Percentiles rank a stretch among this genome's conserved stretches.
phyloP scores from a whole-genome alignment of 176 grass and related monocot genomes.

The Chrysopogon serrulatus region DNA sequence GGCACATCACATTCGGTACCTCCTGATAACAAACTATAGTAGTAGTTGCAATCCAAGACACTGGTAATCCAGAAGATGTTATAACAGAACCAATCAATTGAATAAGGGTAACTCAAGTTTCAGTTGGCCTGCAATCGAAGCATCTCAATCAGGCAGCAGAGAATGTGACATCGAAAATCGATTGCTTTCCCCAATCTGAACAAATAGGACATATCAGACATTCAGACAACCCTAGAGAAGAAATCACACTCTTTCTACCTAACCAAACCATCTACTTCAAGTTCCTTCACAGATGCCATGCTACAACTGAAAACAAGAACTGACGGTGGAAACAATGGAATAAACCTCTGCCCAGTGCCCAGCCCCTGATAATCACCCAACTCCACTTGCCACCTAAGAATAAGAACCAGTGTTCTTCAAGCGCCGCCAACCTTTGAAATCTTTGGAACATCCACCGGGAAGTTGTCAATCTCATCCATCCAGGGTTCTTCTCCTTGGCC shows the following conservation, averaged over 20 bases:
- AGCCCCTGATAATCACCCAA: neutral
- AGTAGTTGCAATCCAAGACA: neutral
- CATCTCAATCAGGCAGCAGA: neutral
- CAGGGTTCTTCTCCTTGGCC: constrained; percentile 76
- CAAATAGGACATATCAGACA: constrained; percentile 7
- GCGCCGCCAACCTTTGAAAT: constrained; percentile 44
- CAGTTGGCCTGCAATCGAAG: neutral
- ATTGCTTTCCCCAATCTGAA: constrained; percentile 16
- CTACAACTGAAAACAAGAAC: constrained; percentile 29
- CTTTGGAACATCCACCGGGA: constrained; percentile 78
- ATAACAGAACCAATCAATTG: neutral
- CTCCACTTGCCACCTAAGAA: neutral
- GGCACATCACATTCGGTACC: neutral
- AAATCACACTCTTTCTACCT: constrained; percentile 22
- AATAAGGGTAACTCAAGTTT: neutral
- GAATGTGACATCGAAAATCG: constrained; percentile 4
- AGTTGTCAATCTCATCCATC: constrained; percentile 84
- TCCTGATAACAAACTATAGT: neutral
- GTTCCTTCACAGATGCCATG: neutral
- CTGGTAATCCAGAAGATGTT: neutral
- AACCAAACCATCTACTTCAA: constrained; percentile 19
- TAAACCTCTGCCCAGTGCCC: constrained; percentile 15
- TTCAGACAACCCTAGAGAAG: constrained; percentile 6
- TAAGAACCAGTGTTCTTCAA: constrained; percentile 6
- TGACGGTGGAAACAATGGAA: neutral